These are phyloP conservation scores for Erodium moschatum DNA, from an alignment of 441 rosid genomes.

Conservation along the genomic window DNA sequence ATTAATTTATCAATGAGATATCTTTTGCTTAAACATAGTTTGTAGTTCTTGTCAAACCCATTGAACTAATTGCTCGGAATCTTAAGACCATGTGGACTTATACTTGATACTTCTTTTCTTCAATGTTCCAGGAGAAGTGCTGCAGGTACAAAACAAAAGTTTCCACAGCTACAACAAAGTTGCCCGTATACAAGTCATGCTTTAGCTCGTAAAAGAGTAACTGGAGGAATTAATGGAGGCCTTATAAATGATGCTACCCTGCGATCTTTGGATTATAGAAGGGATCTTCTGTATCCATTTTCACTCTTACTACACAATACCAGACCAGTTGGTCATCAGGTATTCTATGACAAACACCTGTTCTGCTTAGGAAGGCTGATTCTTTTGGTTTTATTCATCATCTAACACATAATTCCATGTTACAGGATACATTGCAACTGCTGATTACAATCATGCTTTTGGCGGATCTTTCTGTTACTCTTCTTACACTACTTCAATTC, in stretches of 20 bases:
- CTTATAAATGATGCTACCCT: slow-evolving; percentile 63
- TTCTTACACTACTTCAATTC: slow-evolving; percentile 75
- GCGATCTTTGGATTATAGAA: slow-evolving; percentile 60
- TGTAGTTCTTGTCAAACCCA: too few species aligned
- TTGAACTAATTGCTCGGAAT: too few species aligned
- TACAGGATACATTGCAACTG: slow-evolving; percentile 78
- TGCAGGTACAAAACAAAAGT: slow-evolving; percentile 34
- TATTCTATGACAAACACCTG: slow-evolving; percentile 24
- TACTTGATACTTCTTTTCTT: too few species aligned
- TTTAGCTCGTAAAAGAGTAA: slow-evolving; percentile 75
- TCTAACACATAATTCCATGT: slow-evolving; percentile 22
- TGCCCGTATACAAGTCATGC: slow-evolving; percentile 49
- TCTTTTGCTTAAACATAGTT: too few species aligned
- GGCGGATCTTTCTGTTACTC: slow-evolving; percentile 76
- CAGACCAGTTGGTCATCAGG: slow-evolving; percentile 91
- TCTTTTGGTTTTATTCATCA: slow-evolving; percentile 1
- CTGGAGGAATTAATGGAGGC: slow-evolving; percentile 87
- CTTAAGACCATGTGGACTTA: too few species aligned
- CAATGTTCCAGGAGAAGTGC: slow-evolving; percentile 37
- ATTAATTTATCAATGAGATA: too few species aligned
- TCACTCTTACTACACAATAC: slow-evolving; percentile 77
- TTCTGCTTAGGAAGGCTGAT: not conserved
- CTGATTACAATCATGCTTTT: slow-evolving; percentile 71
- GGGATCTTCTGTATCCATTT: slow-evolving; percentile 69
- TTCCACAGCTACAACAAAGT: slow-evolving; percentile 50